Conservation (phyloP, 192 early-diverging fungal species). For the Backusella parvicylindrica region DNA sequence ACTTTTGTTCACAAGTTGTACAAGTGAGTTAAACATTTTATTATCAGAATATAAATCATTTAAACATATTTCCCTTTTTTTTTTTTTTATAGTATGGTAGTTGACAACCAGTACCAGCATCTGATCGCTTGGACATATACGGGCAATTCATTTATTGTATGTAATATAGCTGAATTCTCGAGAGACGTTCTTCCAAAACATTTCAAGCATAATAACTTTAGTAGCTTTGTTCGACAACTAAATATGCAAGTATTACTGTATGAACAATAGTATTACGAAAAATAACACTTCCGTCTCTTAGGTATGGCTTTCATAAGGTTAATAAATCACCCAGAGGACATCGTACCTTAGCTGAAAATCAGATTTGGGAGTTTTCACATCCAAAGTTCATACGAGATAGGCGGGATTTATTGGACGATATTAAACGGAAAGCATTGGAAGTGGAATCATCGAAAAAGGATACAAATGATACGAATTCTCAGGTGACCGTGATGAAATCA, state of each 20-base stretch:
- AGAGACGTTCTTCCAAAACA: slow-evolving; percentile 86
- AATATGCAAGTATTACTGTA: slow-evolving; percentile 61
- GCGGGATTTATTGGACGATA: slow-evolving; percentile 80
- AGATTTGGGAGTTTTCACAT: slow-evolving; percentile 90
- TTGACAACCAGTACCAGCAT: slow-evolving; percentile 82
- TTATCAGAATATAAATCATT: neutral
- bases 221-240: slow-evolving; percentile 85
- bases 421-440: slow-evolving; percentile 89
- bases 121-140: slow-evolving; percentile 86
- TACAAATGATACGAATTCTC: slow-evolving; percentile 68
- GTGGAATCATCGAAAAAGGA: slow-evolving; percentile 71
- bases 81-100: slow-evolving; percentile 63
- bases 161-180: slow-evolving; percentile 86
- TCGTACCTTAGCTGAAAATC: slow-evolving; percentile 81
- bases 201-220: slow-evolving; percentile 93
- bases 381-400: slow-evolving; percentile 74
- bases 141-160: slow-evolving; percentile 86
- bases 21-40: slow-evolving; percentile 29
- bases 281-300: slow-evolving; percentile 8
- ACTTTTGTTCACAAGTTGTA: slow-evolving; percentile 54
- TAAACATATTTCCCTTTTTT: neutral
- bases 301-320: slow-evolving; percentile 88
- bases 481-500: slow-evolving; percentile 74
- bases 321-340: slow-evolving; percentile 88
- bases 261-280: neutral